phyloP scores from a whole-genome alignment of 768 basidiomycete genomes.

The Lepiota brunneoincarnata region DNA sequence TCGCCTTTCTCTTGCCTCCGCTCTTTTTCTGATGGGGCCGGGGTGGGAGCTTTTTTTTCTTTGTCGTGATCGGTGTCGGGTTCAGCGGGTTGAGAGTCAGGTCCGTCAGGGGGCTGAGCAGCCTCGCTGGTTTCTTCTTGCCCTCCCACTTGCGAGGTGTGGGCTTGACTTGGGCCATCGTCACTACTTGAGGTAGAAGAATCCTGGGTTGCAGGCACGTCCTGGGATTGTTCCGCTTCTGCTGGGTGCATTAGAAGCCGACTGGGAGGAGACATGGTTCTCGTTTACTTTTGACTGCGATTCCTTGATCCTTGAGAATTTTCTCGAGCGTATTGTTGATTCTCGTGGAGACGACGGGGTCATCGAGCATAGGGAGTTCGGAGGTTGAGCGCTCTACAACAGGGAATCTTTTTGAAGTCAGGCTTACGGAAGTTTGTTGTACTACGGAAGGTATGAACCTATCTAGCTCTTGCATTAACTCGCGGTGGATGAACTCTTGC shows the following conservation, averaged over 20 bases:
- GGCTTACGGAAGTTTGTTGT: background rate
- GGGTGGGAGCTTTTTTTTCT: background rate
- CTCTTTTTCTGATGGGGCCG: background rate
- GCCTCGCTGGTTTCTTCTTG: background rate
- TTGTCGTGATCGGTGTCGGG: background rate
- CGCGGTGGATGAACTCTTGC: conserved; percentile 52
- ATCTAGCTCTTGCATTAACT: conserved; percentile 71
- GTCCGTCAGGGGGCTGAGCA: background rate
- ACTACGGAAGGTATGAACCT: conserved; percentile 36
- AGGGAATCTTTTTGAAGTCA: conserved; percentile 4
- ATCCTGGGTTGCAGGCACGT: background rate
- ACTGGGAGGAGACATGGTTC: background rate
- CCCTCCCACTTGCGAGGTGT: background rate
- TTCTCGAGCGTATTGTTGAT: conserved; percentile 9
- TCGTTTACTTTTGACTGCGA: background rate
- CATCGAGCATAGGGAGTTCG: conserved; percentile 9
- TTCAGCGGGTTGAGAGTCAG: background rate
- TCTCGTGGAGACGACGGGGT: conserved; percentile 9
- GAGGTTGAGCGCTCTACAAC: conserved; percentile 13
- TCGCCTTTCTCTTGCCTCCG: background rate
- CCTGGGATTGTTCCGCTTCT: background rate
- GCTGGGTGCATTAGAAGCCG: background rate
- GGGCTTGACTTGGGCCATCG: background rate
- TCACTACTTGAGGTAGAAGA: background rate
- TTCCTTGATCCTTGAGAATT: conserved; percentile 10